These are phyloP conservation scores for Sordaria brevicollis DNA, from an alignment of 495 filamentous ascomycete species.

Conservation along the genomic window DNA sequence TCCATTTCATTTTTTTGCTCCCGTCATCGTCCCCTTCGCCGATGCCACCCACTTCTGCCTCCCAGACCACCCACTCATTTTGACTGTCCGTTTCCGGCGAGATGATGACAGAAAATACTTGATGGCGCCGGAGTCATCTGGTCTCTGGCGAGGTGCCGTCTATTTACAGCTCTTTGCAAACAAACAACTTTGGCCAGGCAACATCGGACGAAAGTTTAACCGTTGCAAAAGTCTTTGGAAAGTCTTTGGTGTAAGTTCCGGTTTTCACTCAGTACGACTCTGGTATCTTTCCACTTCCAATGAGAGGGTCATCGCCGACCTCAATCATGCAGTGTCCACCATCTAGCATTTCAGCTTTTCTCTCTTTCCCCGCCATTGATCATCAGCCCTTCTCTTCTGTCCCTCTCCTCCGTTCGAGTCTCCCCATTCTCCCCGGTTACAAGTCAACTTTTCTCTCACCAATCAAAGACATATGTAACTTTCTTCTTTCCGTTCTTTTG, in stretches of 20 bases:
- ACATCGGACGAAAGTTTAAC: not conserved
- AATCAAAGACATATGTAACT: slow-evolving; percentile 1
- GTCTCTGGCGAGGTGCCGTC: not conserved
- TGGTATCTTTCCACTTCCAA: not conserved
- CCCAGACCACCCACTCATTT: not conserved
- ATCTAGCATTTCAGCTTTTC: not conserved
- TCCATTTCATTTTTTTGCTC: not conserved
- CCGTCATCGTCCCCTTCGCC: not conserved
- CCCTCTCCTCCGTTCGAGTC: not conserved
- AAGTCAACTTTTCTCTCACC: not conserved
- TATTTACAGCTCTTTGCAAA: too few species aligned
- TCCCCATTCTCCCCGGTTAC: not conserved
- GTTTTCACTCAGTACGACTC: not conserved
- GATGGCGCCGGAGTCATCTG: not conserved
- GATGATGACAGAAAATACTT: not conserved
- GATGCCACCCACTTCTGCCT: not conserved
- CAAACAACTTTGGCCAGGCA: not conserved
- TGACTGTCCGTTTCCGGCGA: not conserved
- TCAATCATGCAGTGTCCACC: not conserved
- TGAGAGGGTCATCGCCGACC: not conserved
- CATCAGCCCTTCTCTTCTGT: not conserved
- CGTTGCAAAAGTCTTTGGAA: too few species aligned
- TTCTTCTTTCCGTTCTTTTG: slow-evolving; percentile 4
- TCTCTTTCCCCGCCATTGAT: not conserved
- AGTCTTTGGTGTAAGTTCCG: not conserved